phyloP scores from a whole-genome alignment of 768 basidiomycete genomes.

The Panellus pusillus region DNA sequence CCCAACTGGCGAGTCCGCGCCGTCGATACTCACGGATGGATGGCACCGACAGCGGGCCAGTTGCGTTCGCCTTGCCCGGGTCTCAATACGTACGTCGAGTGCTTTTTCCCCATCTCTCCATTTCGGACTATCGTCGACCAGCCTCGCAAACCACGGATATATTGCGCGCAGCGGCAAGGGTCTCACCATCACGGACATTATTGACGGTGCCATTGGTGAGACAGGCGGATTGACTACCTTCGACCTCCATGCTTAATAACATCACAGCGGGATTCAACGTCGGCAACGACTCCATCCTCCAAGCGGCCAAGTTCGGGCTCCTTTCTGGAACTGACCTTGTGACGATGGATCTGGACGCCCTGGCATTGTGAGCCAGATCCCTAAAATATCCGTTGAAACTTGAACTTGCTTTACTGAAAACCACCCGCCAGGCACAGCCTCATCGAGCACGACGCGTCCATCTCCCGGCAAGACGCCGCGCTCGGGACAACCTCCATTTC shows the following conservation, averaged over 20 bases:
- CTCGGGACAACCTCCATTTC: constrained; percentile 16
- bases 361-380: too few relatives aligned
- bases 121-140: neutral
- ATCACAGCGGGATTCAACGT: constrained; percentile 7
- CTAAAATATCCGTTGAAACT: too few relatives aligned
- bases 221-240: too few relatives aligned
- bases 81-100: neutral
- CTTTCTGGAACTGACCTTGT: neutral
- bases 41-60: neutral
- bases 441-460: constrained; percentile 18
- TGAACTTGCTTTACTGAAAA: too few relatives aligned
- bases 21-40: neutral
- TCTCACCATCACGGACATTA: neutral
- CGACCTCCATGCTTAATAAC: too few relatives aligned
- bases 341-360: neutral
- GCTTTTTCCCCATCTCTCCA: neutral
- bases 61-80: neutral
- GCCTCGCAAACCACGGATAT: constrained; percentile 13
- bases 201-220: neutral
- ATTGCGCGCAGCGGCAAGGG: constrained; percentile 1
- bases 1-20: too few relatives aligned
- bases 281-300: neutral
- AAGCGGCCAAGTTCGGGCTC: constrained; percentile 1
- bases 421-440: constrained; percentile 1
- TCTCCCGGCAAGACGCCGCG: constrained; percentile 6